Conservation (phyloP, 2,329 filamentous ascomycete genomes). For the Furcasterigmium sp. region DNA sequence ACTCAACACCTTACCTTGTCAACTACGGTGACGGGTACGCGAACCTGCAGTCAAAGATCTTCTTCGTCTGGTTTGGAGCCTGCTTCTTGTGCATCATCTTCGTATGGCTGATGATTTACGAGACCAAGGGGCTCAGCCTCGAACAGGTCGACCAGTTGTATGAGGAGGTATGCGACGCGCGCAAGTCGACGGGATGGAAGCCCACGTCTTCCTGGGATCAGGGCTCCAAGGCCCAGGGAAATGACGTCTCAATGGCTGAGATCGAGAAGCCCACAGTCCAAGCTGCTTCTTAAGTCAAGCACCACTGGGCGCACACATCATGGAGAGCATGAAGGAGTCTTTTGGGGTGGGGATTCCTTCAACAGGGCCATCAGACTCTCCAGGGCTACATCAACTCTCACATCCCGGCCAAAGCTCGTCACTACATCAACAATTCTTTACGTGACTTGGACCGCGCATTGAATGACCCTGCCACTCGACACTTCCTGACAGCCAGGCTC, state of each 20-base stretch:
- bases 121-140: slow-evolving; percentile 78
- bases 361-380: too few species aligned
- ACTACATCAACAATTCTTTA: too few species aligned
- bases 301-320: too few species aligned
- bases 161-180: slow-evolving; percentile 1
- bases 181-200: slow-evolving; percentile 2
- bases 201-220: slow-evolving; percentile 1
- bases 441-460: too few species aligned
- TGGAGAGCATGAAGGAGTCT: too few species aligned
- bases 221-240: neutral
- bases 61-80: slow-evolving; percentile 71
- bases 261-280: neutral
- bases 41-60: slow-evolving; percentile 69
- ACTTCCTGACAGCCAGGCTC: too few species aligned
- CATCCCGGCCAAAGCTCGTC: too few species aligned
- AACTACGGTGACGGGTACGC: slow-evolving; percentile 56
- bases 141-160: slow-evolving; percentile 83
- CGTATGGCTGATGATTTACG: slow-evolving; percentile 76
- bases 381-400: too few species aligned
- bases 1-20: slow-evolving; percentile 75
- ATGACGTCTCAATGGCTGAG: neutral
- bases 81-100: slow-evolving; percentile 69
- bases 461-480: too few species aligned
- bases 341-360: too few species aligned
- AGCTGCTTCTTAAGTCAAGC: too few species aligned